These are phyloP conservation scores for Fusarium torulosum DNA, from an alignment of 2,329 filamentous ascomycete species.

Conservation along the genomic window DNA sequence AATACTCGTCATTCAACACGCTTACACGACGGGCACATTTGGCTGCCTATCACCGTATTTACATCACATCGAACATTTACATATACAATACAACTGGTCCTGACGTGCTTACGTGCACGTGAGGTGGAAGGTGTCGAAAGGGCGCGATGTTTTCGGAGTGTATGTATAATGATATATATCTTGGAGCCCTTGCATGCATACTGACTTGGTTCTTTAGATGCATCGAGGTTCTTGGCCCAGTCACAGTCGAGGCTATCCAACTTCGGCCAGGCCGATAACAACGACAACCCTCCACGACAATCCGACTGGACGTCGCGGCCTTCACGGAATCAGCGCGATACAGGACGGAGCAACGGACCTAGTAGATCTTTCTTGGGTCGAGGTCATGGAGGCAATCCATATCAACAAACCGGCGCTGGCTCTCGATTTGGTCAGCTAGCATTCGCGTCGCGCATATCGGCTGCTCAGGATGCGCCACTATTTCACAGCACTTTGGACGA, in stretches of 20 bases:
- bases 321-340: constrained; percentile 51
- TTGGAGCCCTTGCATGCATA: not conserved
- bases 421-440: constrained; percentile 79
- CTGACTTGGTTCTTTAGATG: constrained; percentile 71
- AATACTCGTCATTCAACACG: constrained; percentile 27
- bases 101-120: constrained; percentile 41
- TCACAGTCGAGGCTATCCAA: constrained; percentile 90
- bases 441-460: constrained; percentile 81
- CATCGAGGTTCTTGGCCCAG: constrained; percentile 95
- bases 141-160: constrained; percentile 78
- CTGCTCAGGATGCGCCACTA: constrained; percentile 84
- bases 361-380: constrained; percentile 61
- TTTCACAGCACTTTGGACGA: constrained; percentile 94
- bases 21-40: constrained; percentile 32
- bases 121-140: constrained; percentile 53
- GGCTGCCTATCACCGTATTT: constrained; percentile 32
- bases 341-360: constrained; percentile 47
- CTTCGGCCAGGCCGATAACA: constrained; percentile 71
- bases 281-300: constrained; percentile 47
- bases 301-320: constrained; percentile 55
- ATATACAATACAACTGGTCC: constrained; percentile 19
- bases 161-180: constrained; percentile 61
- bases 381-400: constrained; percentile 76
- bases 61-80: constrained; percentile 42
- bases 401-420: constrained; percentile 78